Base-by-base conservation (phyloP, 1,139 yeast species). In the Protomyces pachydermus region DNA sequence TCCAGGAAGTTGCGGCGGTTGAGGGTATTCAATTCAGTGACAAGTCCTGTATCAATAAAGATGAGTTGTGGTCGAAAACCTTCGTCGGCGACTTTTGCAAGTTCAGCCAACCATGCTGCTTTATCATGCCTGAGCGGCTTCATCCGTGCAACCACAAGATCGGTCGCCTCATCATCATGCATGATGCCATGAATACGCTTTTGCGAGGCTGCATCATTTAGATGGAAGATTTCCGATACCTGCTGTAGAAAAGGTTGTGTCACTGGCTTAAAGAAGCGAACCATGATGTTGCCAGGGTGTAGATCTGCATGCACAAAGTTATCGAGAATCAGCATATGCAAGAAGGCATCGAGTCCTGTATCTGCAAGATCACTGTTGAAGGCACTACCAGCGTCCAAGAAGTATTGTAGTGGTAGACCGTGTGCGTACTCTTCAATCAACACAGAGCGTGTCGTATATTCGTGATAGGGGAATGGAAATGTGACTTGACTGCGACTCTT, bases 291-390 rank as follows among this genome's bases (percentile, higher is more conserved):
- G 1, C 99, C 99, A 0, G 98, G 97, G 71, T 93, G 98, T 67
- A 93, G 79, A 75, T 93, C 98, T 0, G 98, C 95, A 74, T 93
- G 98, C 54, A 91, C 90, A 74, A 93, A 93, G 74, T 93, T 91
- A 75, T 93, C 96, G 65, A 91, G 77, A 66, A 93, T 85, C 68
- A 93, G 80, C 99, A 95, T 93, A 71, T 91, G 88, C 39, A 93
- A 78, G 71, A 93, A 93, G 5, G 97, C 88, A 74, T 93, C 96
- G 39, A 93, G 82, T 3, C 96, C 90, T 69, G 88, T 87, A 72
- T 88, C 91, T 72, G 97, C 90, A 20, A 91, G 82, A 70, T 84
- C 88, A 70, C 86, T 86, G 38, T 91, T 86, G 60, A 89, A 65
- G 8, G 74, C 74, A 1, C 72, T 73, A 18, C 75, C 73, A n/a